Percentiles rank a stretch among this genome's conserved stretches.
Evolutionary conservation across 108 stramenopile species (phyloP).

Genomic region (Cyclostephanos invisitatus): DNA sequence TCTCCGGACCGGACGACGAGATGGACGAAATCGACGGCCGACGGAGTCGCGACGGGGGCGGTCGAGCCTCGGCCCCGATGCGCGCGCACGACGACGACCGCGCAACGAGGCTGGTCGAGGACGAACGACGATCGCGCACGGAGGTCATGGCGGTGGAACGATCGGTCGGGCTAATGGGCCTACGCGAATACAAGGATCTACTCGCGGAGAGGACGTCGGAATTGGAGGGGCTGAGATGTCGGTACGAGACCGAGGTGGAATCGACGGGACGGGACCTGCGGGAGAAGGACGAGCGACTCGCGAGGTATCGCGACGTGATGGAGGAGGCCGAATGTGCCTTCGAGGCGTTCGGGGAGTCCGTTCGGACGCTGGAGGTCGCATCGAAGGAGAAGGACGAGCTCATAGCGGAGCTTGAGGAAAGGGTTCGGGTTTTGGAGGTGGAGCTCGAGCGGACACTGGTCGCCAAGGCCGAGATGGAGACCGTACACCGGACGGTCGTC

Average conservation of each 20-base stretch:
- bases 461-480: conserved; percentile 14
- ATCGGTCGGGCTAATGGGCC: conserved; percentile 4
- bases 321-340: conserved; percentile 28
- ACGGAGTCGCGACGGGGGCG: too few relatives aligned
- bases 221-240: background rate
- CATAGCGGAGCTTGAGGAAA: conserved; percentile 14
- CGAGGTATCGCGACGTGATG: conserved; percentile 12
- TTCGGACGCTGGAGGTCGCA: conserved; percentile 23
- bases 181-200: background rate
- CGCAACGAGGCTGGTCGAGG: background rate
- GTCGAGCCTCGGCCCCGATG: too few relatives aligned
- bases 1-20: conserved; percentile 2
- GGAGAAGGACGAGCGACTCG: background rate
- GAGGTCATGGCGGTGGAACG: conserved; percentile 1
- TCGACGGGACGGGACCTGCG: background rate
- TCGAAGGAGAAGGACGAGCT: conserved; percentile 27
- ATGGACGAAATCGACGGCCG: background rate
- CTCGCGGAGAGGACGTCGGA: conserved; percentile 2
- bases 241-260: background rate
- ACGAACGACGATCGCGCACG: background rate
- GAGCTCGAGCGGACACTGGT: conserved; percentile 6
- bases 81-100: background rate
- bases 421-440: conserved; percentile 15
- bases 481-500: conserved; percentile 6
- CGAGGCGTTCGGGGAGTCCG: conserved; percentile 27